Base-by-base conservation (phyloP, 352 stramenopile genomes). In the Globisporangium acanthophoron region DNA sequence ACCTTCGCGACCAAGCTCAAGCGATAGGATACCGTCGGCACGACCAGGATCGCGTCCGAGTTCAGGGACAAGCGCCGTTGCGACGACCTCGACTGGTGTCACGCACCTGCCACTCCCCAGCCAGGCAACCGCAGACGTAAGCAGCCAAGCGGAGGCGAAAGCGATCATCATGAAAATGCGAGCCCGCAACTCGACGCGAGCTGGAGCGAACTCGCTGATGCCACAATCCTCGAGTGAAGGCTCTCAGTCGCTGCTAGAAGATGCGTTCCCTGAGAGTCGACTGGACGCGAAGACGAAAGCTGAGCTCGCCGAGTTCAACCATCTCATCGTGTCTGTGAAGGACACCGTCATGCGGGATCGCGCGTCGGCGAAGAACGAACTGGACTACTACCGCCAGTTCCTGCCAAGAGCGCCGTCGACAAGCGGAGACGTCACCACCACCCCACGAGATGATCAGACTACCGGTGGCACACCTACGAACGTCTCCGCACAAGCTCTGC, bases 361-460 rank as follows among this genome's bases (percentile, higher is more conserved):
- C 37, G 62, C 40, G 6, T 67, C 69, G 16, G 76, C 70, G 1
- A 87, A 84, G 59, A 70, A 64, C 40, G 77, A 87, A 29, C 41
- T 90, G 12, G 61, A 72, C 37, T 90, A 70, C 51, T 90, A 87
- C 46, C 74, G 76, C 44, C 71, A 81, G 41, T 48, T 85, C 1
- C 52, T 86, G 15, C 78, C 70, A 9, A 65, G 61, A n/a, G 57
- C 66, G 20, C 39, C 45, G 18, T 31, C 49, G 3, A 18, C 20
- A 24, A 44, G 39, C 37, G 20, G 20, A n/a, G 5, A 49, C n/a
- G 8, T 27, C 2, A 29, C 24, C 18, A 4, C 31, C 41, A 21
- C 20, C 7, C 3, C 44, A 18, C 20, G 44, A 50, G 35, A 40
- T 15, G 35, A 40, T 40, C 35, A 7, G 35, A 40, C 8, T 15